These are phyloP conservation scores for Chlorella sp. DNA, from an alignment of 139 green algal species.

Conservation along the genomic window DNA sequence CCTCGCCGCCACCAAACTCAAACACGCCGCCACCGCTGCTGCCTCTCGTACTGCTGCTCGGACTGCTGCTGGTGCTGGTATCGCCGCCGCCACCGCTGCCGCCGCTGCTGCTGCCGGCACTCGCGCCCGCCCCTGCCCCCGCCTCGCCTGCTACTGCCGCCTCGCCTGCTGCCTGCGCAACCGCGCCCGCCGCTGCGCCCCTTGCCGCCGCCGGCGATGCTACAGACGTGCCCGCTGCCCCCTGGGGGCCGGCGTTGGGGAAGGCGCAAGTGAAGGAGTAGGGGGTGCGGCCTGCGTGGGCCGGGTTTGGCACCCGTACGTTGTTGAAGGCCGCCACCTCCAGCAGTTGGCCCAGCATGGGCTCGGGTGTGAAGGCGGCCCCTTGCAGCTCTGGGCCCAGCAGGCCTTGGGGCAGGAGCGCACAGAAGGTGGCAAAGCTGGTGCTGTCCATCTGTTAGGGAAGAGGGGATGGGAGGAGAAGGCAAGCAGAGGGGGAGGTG, in stretches of 20 bases:
- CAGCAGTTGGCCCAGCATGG: neutral
- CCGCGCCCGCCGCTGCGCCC: neutral
- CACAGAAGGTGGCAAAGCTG: neutral
- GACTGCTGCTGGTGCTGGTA: neutral
- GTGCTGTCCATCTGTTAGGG: neutral
- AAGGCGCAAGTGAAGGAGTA: slow-evolving; percentile 14
- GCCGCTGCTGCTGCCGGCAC: neutral
- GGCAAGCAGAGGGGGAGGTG: neutral
- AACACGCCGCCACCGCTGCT: neutral
- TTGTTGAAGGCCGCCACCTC: neutral
- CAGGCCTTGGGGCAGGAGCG: neutral
- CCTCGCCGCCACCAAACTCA: neutral
- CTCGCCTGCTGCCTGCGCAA: neutral
- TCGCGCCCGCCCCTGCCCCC: neutral
- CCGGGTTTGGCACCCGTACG: neutral
- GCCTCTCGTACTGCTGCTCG: neutral
- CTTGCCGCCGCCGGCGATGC: neutral
- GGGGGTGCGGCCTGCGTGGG: no score
- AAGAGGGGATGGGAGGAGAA: neutral
- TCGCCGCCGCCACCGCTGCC: neutral
- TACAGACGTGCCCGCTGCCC: neutral
- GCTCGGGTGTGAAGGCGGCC: neutral
- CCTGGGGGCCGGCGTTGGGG: neutral
- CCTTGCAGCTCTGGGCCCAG: neutral
- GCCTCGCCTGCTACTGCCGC: neutral